These are phyloP conservation scores for Sesbania bispinosa DNA, from an alignment of 306 rosid species.

Conservation along the genomic window DNA sequence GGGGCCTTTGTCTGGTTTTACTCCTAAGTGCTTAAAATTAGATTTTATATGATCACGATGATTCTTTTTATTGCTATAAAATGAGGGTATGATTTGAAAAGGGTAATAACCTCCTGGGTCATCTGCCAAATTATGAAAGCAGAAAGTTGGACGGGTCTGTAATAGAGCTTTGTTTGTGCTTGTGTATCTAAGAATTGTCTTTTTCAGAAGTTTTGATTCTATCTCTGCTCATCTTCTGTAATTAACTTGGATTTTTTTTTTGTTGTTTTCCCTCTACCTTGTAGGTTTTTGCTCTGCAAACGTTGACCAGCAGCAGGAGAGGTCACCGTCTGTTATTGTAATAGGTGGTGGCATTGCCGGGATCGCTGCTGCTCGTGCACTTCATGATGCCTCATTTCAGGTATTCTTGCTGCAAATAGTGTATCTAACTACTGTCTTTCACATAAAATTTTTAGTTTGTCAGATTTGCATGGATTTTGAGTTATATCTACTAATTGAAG, in stretches of 20 bases:
- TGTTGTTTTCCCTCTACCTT: neutral
- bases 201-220: neutral
- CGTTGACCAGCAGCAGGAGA: slow-evolving; percentile 38
- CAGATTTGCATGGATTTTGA: neutral
- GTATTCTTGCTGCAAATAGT: slow-evolving; percentile 33
- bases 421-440: neutral
- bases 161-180: neutral
- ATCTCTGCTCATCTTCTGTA: neutral
- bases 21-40: neutral
- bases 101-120: neutral
- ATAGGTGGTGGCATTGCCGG: slow-evolving; percentile 97
- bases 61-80: neutral
- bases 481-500: neutral
- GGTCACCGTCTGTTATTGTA: slow-evolving; percentile 91
- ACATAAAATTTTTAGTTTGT: neutral
- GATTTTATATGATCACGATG: neutral
- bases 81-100: neutral
- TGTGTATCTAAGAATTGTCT: neutral
- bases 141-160: neutral
- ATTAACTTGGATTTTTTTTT: slow-evolving; percentile 8
- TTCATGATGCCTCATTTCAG: slow-evolving; percentile 86
- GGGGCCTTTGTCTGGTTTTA: slow-evolving; percentile 4
- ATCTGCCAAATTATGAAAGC: neutral
- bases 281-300: slow-evolving; percentile 57
- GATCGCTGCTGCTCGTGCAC: slow-evolving; percentile 90